These are phyloP conservation scores for Claviceps arundinis DNA, from an alignment of 2,329 filamentous ascomycete species.

Conservation along the genomic window DNA sequence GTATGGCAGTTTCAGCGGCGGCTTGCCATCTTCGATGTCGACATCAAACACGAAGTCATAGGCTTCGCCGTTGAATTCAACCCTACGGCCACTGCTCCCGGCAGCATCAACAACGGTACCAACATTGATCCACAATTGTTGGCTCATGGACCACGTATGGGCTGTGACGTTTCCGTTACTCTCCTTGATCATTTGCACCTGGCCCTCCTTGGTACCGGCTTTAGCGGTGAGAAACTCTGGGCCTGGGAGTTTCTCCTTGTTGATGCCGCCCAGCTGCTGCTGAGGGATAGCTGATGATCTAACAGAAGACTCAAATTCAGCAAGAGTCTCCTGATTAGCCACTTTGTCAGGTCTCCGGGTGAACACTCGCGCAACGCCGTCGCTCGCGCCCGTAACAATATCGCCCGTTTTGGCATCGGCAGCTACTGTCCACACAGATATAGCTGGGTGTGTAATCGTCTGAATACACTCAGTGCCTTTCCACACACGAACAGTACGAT, in stretches of 20 bases:
- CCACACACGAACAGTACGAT: constrained; percentile 89
- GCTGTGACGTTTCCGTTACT: constrained; percentile 70
- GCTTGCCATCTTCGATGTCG: constrained; percentile 88
- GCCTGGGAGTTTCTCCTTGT: constrained; percentile 83
- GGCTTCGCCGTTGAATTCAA: constrained; percentile 66
- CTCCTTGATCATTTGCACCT: constrained; percentile 84
- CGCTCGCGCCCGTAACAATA: constrained; percentile 86
- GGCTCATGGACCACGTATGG: constrained; percentile 67
- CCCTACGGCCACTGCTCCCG: constrained; percentile 68
- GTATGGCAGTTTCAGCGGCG: constrained; percentile 83
- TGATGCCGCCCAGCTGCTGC: constrained; percentile 69
- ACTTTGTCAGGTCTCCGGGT: constrained; percentile 56
- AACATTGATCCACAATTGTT: constrained; percentile 70
- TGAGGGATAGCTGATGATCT: constrained; percentile 76
- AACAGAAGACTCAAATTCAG: constrained; percentile 70
- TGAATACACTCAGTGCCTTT: constrained; percentile 70
- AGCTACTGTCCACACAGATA: constrained; percentile 92
- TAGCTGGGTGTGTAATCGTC: constrained; percentile 92
- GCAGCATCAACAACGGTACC: constrained; percentile 90
- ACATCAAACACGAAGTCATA: constrained; percentile 97
- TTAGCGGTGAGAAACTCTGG: constrained; percentile 74
- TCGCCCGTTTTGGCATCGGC: constrained; percentile 72
- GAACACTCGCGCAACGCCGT: constrained; percentile 75
- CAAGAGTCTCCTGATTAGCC: constrained; percentile 54
- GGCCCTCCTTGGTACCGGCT: constrained; percentile 86